Conservation (phyloP, 176 grass and related monocot species). For the Aechmea fasciata region DNA sequence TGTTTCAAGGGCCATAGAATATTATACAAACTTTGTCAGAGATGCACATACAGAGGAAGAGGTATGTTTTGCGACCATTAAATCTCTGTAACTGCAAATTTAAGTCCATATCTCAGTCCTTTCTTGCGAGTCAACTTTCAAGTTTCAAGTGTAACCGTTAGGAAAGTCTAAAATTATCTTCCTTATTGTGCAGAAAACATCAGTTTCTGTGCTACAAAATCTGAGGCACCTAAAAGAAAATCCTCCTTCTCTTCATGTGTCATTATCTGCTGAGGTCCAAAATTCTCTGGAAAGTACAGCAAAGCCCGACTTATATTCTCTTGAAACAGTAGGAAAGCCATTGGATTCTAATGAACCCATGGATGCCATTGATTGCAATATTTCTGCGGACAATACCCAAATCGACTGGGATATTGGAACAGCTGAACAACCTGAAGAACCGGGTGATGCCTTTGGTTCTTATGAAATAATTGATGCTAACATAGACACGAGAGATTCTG, state of each 20-base stretch:
- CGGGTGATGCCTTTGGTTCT: slow-evolving; percentile 47
- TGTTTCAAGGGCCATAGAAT: slow-evolving; percentile 53
- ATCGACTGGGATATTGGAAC: slow-evolving; percentile 88
- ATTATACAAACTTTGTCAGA: slow-evolving; percentile 68
- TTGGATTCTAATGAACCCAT: slow-evolving; percentile 27
- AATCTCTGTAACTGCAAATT: neutral
- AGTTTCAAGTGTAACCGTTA: neutral
- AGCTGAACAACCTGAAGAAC: slow-evolving; percentile 66
- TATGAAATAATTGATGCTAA: slow-evolving; percentile 81
- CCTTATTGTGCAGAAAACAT: slow-evolving; percentile 45
- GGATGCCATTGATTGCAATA: slow-evolving; percentile 85
- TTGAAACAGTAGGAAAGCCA: slow-evolving; percentile 17
- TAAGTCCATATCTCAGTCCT: neutral
- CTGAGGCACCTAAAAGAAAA: slow-evolving; percentile 50
- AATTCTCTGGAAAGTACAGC: slow-evolving; percentile 40
- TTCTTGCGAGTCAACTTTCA: neutral
- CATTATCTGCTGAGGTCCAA: slow-evolving; percentile 51
- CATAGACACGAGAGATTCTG: slow-evolving; percentile 44
- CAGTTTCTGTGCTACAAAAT: slow-evolving; percentile 36
- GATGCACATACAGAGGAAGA: slow-evolving; percentile 87
- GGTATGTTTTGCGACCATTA: slow-evolving; percentile 22
- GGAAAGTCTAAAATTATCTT: slow-evolving; percentile 21
- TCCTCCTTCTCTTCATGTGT: slow-evolving; percentile 68
- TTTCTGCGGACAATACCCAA: slow-evolving; percentile 67
- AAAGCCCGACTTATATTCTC: slow-evolving; percentile 21